Percentiles rank a stretch among this genome's conserved stretches.
phyloP scores from a whole-genome alignment of 31 red algal species.

The Odonthalia washingtoniensis region DNA sequence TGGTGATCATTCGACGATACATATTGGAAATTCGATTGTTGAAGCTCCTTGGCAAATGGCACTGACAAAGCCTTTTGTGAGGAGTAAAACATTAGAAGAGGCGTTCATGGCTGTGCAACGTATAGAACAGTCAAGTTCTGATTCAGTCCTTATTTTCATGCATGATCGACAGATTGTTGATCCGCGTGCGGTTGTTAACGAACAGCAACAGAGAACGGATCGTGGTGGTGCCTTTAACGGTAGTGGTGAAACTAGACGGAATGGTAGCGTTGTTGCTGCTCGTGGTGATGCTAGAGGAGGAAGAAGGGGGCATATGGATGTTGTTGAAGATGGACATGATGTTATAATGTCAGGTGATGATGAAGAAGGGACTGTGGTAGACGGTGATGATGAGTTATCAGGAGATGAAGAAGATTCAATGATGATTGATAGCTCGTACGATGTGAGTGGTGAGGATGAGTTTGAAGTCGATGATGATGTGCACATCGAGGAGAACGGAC shows the following conservation, averaged over 20 bases:
- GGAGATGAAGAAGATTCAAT: conserved; percentile 19
- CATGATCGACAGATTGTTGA: conserved; percentile 42
- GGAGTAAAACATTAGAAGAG: conserved; percentile 43
- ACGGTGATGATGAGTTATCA: conserved; percentile 33
- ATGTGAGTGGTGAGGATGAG: conserved; percentile 56
- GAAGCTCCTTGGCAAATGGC: neutral
- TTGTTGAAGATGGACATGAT: conserved; percentile 27
- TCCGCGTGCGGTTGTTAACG: no score
- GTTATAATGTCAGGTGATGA: conserved; percentile 28
- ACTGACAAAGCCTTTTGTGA: neutral
- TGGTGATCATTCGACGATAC: no score
- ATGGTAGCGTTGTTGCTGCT: neutral
- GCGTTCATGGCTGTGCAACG: conserved; percentile 55
- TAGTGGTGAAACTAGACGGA: conserved; percentile 8
- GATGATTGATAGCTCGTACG: neutral
- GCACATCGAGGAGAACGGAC: conserved; percentile 23
- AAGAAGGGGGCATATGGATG: neutral
- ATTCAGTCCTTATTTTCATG: conserved; percentile 43
- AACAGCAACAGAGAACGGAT: no score
- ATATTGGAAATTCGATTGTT: no score
- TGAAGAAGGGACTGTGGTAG: conserved; percentile 27
- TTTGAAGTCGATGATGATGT: conserved; percentile 34
- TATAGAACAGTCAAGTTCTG: conserved; percentile 39
- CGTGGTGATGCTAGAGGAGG: neutral
- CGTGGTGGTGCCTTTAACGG: no score